Conservation (phyloP, 495 filamentous ascomycete species). For the Penicillium cataractarum region DNA sequence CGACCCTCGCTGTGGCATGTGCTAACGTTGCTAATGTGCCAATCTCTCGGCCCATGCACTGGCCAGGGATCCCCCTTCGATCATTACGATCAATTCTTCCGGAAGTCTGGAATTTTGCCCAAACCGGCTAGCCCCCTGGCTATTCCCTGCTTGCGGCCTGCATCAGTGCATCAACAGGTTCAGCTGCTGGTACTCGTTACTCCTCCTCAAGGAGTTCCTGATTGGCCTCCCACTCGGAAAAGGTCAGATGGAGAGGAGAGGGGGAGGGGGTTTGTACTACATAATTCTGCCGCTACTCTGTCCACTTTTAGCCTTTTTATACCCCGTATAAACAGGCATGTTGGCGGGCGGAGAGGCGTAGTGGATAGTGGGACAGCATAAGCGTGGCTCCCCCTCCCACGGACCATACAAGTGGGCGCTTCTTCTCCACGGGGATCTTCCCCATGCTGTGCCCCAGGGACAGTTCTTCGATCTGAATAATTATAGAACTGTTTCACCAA, state of each 20-base stretch:
- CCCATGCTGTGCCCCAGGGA: not conserved
- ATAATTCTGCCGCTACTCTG: not conserved
- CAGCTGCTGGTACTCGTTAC: not conserved
- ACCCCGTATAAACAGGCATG: not conserved
- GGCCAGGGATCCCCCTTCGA: not conserved
- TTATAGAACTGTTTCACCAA: not conserved
- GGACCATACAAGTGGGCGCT: constrained; percentile 1
- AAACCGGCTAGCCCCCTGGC: constrained; percentile 15
- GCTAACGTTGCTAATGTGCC: not conserved
- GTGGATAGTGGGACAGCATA: not conserved
- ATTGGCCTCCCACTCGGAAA: constrained; percentile 1
- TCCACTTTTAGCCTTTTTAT: not conserved
- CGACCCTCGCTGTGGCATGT: not conserved
- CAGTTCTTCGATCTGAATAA: not conserved
- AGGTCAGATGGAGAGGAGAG: not conserved
- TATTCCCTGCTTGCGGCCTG: constrained; percentile 1
- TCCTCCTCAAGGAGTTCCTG: not conserved
- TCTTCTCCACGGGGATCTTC: constrained; percentile 5
- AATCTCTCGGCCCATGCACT: not conserved
- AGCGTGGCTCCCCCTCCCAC: not conserved
- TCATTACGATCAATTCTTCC: constrained; percentile 12
- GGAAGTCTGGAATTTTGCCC: constrained; percentile 32
- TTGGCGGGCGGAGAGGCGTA: not conserved
- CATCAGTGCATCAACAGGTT: not conserved
- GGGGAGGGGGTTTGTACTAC: not conserved